A percentile compares a stretch with the other conserved stretches of the same genome.
Evolutionary conservation across 805 yeast species (phyloP).

Genomic region (Yarrowia porcina): DNA sequence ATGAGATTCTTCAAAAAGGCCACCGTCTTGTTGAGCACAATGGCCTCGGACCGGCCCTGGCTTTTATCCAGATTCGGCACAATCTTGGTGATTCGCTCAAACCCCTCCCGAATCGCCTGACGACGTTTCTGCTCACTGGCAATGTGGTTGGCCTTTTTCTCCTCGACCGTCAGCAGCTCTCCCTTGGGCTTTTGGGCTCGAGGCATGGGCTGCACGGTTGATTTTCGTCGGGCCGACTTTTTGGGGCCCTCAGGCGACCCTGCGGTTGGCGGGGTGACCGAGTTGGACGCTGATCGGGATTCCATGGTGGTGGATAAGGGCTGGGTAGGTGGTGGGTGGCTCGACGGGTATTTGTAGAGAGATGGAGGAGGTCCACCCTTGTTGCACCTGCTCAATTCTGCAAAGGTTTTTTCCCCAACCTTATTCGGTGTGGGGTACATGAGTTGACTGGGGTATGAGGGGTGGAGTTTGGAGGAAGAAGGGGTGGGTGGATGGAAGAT

Average conservation of each 20-base stretch:
- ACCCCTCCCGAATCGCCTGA: slow-evolving; percentile 77
- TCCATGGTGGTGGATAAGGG: background rate
- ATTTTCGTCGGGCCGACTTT: background rate
- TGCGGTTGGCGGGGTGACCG: background rate
- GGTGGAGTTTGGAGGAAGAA: background rate
- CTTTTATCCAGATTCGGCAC: slow-evolving; percentile 69
- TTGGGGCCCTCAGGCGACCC: slow-evolving; percentile 15
- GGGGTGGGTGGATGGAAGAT: no score
- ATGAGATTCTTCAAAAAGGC: slow-evolving; percentile 36
- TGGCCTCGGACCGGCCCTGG: slow-evolving; percentile 78
- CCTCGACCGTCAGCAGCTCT: slow-evolving; percentile 36
- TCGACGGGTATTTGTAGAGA: no score
- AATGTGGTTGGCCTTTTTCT: slow-evolving; percentile 63
- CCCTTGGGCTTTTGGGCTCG: slow-evolving; percentile 28
- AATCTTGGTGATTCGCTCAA: slow-evolving; percentile 66
- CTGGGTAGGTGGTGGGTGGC: no score
- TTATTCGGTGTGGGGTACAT: background rate
- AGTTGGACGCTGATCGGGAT: background rate
- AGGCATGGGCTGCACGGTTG: slow-evolving; percentile 22
- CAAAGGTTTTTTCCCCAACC: background rate
- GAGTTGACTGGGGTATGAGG: background rate
- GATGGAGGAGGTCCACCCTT: background rate
- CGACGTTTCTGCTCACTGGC: slow-evolving; percentile 85
- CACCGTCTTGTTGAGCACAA: slow-evolving; percentile 57
- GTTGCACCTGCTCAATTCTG: background rate